Base-by-base conservation (phyloP, 495 filamentous ascomycete species). In the Penicillium bialowiezense region DNA sequence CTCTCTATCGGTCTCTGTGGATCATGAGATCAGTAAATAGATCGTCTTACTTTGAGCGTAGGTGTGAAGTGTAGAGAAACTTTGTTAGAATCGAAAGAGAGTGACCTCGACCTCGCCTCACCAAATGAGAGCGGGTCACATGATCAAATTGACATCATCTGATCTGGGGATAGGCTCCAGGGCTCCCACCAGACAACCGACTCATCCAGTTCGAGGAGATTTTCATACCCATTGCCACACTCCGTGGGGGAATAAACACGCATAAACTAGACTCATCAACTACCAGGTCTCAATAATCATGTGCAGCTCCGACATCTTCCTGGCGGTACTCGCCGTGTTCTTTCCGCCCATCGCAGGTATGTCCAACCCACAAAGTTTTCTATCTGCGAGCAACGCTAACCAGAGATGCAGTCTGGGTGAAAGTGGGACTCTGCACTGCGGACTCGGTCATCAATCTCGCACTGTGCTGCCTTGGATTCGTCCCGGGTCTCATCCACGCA, bases 371-470 rank as follows among this genome's bases (percentile, higher is more conserved):
- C 52, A 37, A 14, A 32, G 12, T 14, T 8, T 14, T 29, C 38
- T 37, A 42, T 35, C 45, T 34, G 18, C 35, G 15, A 31, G 7
- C 49, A 6, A 18, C 31, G 28, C 54, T 26, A 8, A 26, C 8
- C 23, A 26, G 23, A 26, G 4, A 26, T 26, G 23, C 52, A 95
- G 92, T 97, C 55, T 97, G 92, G 92, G 88, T 98, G 39, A 98
- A 97, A 73, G 69, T 82, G 64, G 93, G 93, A 55, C 79, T 98
- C 72, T 98, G 93, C 78, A 87, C 84, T 46, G 90, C 88, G 33
- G 95, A 97, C 77, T 89, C 86, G 21, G 55, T 97, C 63, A 96
- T 98, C 77, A 97, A 97, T 74, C 81, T 98, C 67, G 86, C 89
- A 44, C 89, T 98, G 55, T 91, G 86, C 72, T 72, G 81, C 39